These are phyloP conservation scores for Kregervanrija pseudodelftensis DNA, from an alignment of 805 yeast genomes.

Conservation along the genomic window DNA sequence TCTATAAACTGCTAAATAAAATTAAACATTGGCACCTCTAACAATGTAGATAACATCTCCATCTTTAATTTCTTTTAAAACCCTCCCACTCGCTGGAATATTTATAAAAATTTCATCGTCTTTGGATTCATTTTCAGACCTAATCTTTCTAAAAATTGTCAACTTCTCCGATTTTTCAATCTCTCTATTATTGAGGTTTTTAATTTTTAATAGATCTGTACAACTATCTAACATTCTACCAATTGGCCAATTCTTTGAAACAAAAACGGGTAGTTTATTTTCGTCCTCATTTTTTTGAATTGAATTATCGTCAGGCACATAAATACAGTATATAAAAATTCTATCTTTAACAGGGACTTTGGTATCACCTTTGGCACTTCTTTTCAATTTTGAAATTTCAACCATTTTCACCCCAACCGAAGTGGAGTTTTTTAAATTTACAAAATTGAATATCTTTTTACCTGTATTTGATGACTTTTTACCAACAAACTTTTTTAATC, in stretches of 20 bases:
- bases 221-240: constrained; percentile 52
- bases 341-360: constrained; percentile 38
- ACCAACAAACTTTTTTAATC: constrained; percentile 9
- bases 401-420: constrained; percentile 16
- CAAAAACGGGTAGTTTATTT: constrained; percentile 28
- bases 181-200: constrained; percentile 43
- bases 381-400: constrained; percentile 34
- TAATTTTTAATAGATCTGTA: constrained; percentile 39
- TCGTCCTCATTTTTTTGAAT: constrained; percentile 2
- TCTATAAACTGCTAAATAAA: background rate
- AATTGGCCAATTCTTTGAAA: constrained; percentile 51
- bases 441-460: constrained; percentile 5
- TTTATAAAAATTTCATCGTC: constrained; percentile 21
- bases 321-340: constrained; percentile 42
- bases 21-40: constrained; percentile 33
- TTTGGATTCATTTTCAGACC: constrained; percentile 14
- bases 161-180: constrained; percentile 35
- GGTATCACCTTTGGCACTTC: constrained; percentile 45
- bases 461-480: background rate
- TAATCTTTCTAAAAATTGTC: constrained; percentile 35
- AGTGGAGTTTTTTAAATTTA: background rate
- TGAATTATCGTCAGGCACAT: constrained; percentile 26
- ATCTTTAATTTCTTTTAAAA: constrained; percentile 33
- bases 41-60: constrained; percentile 49
- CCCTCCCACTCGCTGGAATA: constrained; percentile 33